These are phyloP conservation scores for Calendula officinalis DNA, from an alignment of 129 eudicot genomes.

Conservation along the genomic window DNA sequence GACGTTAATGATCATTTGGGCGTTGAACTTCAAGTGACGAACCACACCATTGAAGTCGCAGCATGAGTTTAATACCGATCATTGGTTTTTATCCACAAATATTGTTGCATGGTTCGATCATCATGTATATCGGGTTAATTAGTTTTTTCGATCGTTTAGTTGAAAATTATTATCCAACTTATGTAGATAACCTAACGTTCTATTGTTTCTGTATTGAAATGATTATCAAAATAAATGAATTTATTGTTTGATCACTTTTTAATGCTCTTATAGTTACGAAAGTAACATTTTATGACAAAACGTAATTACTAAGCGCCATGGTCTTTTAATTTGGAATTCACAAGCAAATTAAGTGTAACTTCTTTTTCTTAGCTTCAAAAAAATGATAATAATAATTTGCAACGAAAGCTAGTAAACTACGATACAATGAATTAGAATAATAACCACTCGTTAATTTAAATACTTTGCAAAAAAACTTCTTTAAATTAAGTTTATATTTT, in stretches of 20 bases:
- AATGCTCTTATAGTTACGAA: slow-evolving; percentile 1
- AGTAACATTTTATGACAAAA: background rate
- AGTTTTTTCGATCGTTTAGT: slow-evolving; percentile 13
- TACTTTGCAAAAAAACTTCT: background rate
- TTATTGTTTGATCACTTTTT: slow-evolving; percentile 24
- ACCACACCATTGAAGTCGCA: slow-evolving; percentile 33
- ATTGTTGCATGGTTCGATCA: slow-evolving; percentile 5
- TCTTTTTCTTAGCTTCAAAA: no score
- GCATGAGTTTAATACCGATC: slow-evolving; percentile 14
- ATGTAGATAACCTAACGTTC: slow-evolving; percentile 27
- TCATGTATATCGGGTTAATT: slow-evolving; percentile 30
- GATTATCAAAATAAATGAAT: slow-evolving; percentile 25
- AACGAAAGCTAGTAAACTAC: slow-evolving; percentile 3
- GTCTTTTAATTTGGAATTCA: background rate
- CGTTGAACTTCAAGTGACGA: slow-evolving; percentile 14
- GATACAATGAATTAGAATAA: slow-evolving; percentile 24
- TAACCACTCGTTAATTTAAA: slow-evolving; percentile 17
- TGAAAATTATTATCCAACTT: slow-evolving; percentile 22
- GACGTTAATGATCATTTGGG: slow-evolving; percentile 23
- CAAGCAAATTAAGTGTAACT: slow-evolving; percentile 3
- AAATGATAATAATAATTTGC: slow-evolving; percentile 16
- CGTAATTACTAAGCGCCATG: background rate
- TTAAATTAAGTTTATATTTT: no score
- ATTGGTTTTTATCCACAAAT: background rate
- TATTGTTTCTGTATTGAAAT: slow-evolving; percentile 31